Conservation (phyloP, 148 eudicot genomes). For the Silene latifolia region DNA sequence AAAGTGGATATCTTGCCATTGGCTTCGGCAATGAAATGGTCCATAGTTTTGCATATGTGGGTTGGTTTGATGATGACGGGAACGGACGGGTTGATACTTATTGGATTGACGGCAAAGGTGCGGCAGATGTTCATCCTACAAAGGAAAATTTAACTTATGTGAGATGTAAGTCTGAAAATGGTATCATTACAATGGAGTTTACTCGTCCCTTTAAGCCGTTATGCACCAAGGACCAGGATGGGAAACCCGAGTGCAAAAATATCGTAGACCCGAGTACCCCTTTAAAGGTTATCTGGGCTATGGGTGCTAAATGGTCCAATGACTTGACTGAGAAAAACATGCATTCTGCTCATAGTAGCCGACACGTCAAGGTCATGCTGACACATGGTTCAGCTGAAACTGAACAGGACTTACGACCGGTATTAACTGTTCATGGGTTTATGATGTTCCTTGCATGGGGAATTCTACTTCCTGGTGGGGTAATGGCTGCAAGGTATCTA, state of each 20-base stretch:
- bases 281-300: constrained; percentile 84
- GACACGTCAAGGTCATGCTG: constrained; percentile 68
- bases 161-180: constrained; percentile 90
- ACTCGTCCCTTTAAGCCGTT: constrained; percentile 83
- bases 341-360: constrained; percentile 79
- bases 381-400: constrained; percentile 88
- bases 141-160: constrained; percentile 79
- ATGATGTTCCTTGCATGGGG: constrained; percentile 99
- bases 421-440: constrained; percentile 86
- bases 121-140: constrained; percentile 66
- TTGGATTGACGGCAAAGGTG: constrained; percentile 72
- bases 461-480: constrained; percentile 79
- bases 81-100: constrained; percentile 70
- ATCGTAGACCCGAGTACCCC: constrained; percentile 81
- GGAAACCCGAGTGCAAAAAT: constrained; percentile 75
- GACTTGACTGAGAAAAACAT: constrained; percentile 70
- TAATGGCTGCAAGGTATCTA: constrained; percentile 73
- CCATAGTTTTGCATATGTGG: constrained; percentile 85
- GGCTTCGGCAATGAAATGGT: constrained; percentile 87
- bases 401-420: constrained; percentile 82
- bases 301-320: constrained; percentile 88
- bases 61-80: constrained; percentile 79
- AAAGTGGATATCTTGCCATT: constrained; percentile 87
- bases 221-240: constrained; percentile 37
- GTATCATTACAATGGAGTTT: constrained; percentile 87